These are phyloP conservation scores for Dendrostoma leiphaemia DNA, from an alignment of 2,329 filamentous ascomycete genomes.

Conservation along the genomic window DNA sequence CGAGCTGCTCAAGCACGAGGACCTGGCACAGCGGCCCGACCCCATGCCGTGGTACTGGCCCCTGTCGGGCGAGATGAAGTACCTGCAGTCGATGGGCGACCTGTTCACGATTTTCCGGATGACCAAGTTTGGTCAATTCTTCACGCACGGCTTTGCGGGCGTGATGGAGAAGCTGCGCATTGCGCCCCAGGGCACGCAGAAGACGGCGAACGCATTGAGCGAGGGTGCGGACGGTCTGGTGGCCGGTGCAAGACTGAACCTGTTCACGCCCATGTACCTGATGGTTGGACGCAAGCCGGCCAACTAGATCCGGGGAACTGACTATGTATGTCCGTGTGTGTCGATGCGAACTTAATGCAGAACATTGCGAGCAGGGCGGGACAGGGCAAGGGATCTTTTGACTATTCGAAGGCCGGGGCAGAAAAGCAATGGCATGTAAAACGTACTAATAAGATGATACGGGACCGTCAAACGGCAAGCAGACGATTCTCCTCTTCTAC, in stretches of 20 bases:
- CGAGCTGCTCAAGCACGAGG: slow-evolving; percentile 77
- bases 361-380: not conserved
- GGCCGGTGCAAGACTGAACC: slow-evolving; percentile 78
- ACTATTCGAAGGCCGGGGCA: not conserved
- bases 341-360: no score
- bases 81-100: slow-evolving; percentile 78
- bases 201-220: slow-evolving; percentile 89
- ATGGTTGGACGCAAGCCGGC: slow-evolving; percentile 88
- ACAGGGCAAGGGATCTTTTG: no score
- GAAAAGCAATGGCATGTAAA: no score
- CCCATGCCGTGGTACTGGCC: slow-evolving; percentile 92
- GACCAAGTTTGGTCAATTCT: slow-evolving; percentile 76
- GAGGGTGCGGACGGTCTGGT: slow-evolving; percentile 81
- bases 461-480: no score
- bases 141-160: slow-evolving; percentile 76
- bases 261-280: slow-evolving; percentile 99
- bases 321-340: no score
- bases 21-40: slow-evolving; percentile 76
- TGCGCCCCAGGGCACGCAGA: slow-evolving; percentile 81
- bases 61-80: slow-evolving; percentile 77
- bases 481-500: no score
- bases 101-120: slow-evolving; percentile 82
- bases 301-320: slow-evolving; percentile 32
- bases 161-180: slow-evolving; percentile 71
- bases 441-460: no score